These are phyloP conservation scores for Phytophthora pistaciae DNA, from an alignment of 352 stramenopile species.

Conservation along the genomic window DNA sequence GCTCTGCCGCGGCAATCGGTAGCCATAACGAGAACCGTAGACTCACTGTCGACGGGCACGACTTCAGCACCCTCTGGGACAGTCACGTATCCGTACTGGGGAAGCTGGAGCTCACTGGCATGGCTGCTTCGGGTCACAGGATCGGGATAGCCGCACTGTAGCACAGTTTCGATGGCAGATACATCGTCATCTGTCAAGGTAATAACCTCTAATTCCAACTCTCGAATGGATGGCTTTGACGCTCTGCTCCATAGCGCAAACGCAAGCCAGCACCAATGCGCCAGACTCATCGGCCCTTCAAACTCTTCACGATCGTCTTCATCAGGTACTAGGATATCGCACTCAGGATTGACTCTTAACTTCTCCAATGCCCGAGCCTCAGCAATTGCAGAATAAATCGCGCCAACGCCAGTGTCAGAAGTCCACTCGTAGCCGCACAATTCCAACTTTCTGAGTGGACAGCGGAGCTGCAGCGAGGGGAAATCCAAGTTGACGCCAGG, in stretches of 20 bases:
- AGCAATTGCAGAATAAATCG: conserved; percentile 17
- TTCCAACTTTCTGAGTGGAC: neutral
- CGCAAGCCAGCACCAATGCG: conserved; percentile 18
- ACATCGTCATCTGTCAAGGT: neutral
- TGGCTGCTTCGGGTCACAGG: neutral
- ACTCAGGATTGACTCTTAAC: neutral
- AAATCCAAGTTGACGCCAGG: neutral
- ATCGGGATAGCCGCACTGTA: neutral
- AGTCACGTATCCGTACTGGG: neutral
- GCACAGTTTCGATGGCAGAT: neutral
- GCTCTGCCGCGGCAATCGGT: neutral
- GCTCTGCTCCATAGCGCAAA: conserved; percentile 19
- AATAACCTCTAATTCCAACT: neutral
- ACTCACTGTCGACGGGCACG: neutral
- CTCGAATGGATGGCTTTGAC: conserved; percentile 4
- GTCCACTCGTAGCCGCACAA: neutral
- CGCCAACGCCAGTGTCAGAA: neutral
- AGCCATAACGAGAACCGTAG: neutral
- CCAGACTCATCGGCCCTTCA: conserved; percentile 9
- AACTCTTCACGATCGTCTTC: neutral
- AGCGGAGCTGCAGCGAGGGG: neutral
- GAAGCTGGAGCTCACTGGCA: neutral
- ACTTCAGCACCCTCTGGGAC: neutral
- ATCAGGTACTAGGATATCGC: neutral
- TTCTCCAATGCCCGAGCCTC: conserved; percentile 1